Base-by-base conservation (phyloP, 441 rosid genomes). In the Bruguiera hainesii region DNA sequence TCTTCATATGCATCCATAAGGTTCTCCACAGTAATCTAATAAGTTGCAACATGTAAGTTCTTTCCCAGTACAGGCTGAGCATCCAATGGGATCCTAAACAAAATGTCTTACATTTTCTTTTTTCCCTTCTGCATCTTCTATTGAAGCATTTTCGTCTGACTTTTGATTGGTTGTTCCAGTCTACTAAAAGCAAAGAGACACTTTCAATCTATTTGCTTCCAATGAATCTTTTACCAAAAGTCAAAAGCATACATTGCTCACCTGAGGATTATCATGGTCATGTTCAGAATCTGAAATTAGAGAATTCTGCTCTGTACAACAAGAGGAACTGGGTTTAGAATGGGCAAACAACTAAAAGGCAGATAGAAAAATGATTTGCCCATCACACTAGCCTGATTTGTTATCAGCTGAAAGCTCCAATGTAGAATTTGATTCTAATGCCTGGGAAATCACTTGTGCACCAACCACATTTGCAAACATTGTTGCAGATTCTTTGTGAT, bases 391-490 rank as follows among this genome's bases (percentile, higher is more conserved):
- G 91, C 96, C 97, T 73, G 88, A 70, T 65, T 67, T 75, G 37
- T 30, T 69, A 62, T 64, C 73, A 48, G 79, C 65, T 11, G 60
- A 71, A 65, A 49, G 70, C 72, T 68, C 78, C 19, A 46, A 56
- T 67, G 73, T 78, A 69, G 81, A 71, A 63, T 81, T 83, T 39
- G 83, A 68, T 23, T 76, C 71, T 66, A 57, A 79, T 72, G 76
- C 72, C 82, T 90, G 93, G 29, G 97, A 85, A 63, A 91, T 87
- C 60, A 90, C 85, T 80, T 95, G 94, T 28, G 91, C 87, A 57
- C 97, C 99, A 63, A 95, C 96, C 75, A 91, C 85, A 85, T 91
- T 81, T 9, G 87, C 99, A 69, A 95, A 95, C 84, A 95, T 85
- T 62, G 92, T 84, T 70, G 99, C 99, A 71, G 99, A 92, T 81